phyloP scores from a whole-genome alignment of 495 filamentous ascomycete genomes.

The Penicillium herquei region DNA sequence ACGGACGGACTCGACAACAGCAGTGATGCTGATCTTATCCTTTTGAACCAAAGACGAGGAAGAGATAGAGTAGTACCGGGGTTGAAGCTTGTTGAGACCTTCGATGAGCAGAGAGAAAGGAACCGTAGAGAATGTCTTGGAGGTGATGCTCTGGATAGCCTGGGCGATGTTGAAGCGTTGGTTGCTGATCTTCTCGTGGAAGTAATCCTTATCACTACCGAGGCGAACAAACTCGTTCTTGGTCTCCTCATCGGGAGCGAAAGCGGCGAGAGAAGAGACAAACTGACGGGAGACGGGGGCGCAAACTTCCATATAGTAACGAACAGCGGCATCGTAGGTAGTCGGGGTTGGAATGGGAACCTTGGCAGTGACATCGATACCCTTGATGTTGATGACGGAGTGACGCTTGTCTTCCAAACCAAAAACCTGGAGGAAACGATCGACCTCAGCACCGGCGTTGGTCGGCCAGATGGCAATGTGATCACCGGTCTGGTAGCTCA shows the following conservation, averaged over 20 bases:
- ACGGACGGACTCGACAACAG: conserved; percentile 81
- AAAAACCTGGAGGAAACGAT: conserved; percentile 80
- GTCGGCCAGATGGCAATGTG: conserved; percentile 98
- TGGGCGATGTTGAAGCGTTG: conserved; percentile 90
- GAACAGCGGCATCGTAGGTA: conserved; percentile 89
- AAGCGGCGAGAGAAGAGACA: conserved; percentile 79
- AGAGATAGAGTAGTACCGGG: conserved; percentile 98
- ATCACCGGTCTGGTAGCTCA: conserved; percentile 93
- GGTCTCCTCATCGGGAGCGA: conserved; percentile 78
- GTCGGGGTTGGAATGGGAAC: conserved; percentile 97
- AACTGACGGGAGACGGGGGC: conserved; percentile 96
- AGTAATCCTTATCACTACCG: conserved; percentile 93
- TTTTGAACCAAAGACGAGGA: conserved; percentile 94
- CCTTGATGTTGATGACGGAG: conserved; percentile 84
- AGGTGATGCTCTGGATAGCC: conserved; percentile 71
- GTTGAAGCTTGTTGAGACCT: conserved; percentile 89
- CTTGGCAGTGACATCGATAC: conserved; percentile 92
- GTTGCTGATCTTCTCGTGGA: conserved; percentile 80
- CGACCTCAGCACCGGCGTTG: conserved; percentile 89
- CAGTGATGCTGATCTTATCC: conserved; percentile 90
- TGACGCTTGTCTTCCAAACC: conserved; percentile 74
- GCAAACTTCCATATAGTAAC: conserved; percentile 97
- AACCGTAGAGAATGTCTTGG: conserved; percentile 73
- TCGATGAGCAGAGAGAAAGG: conserved; percentile 96
- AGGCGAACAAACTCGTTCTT: conserved; percentile 87